These are phyloP conservation scores for Jaenimonas drosophilae DNA, from an alignment of 208 protist species.

Conservation along the genomic window DNA sequence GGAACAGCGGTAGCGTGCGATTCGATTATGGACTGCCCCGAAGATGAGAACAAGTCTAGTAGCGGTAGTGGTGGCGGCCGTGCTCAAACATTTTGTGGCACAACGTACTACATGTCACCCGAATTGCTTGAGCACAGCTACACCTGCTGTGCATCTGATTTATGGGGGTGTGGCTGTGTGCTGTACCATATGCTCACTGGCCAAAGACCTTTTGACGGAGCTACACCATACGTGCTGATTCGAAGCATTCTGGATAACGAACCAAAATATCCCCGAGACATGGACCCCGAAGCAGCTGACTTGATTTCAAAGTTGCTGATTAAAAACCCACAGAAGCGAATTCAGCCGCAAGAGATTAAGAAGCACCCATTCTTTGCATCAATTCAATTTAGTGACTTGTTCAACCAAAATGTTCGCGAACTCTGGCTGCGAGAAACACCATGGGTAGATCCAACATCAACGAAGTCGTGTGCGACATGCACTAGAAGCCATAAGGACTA, in stretches of 20 bases:
- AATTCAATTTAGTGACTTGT: slow-evolving; percentile 49
- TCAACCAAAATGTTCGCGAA: slow-evolving; percentile 15
- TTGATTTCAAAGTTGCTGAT: slow-evolving; percentile 65
- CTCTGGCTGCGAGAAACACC: slow-evolving; percentile 67
- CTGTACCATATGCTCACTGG: slow-evolving; percentile 88
- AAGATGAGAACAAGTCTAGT: slow-evolving; percentile 28
- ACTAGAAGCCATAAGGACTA: slow-evolving; percentile 41
- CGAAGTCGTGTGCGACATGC: slow-evolving; percentile 61
- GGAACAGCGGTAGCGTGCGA: slow-evolving; percentile 86
- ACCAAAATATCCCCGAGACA: slow-evolving; percentile 45
- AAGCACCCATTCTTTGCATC: slow-evolving; percentile 67
- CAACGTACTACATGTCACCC: slow-evolving; percentile 91
- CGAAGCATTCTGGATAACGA: slow-evolving; percentile 82
- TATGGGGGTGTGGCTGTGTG: slow-evolving; percentile 91
- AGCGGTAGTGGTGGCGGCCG: slow-evolving; percentile 26
- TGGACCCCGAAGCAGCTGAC: slow-evolving; percentile 66
- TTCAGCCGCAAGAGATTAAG: slow-evolving; percentile 53
- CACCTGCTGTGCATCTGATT: slow-evolving; percentile 89
- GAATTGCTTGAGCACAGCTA: slow-evolving; percentile 90
- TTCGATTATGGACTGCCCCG: slow-evolving; percentile 48
- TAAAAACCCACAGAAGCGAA: slow-evolving; percentile 59
- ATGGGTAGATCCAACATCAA: slow-evolving; percentile 72
- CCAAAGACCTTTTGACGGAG: slow-evolving; percentile 76
- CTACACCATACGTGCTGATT: slow-evolving; percentile 84
- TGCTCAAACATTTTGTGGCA: slow-evolving; percentile 84